phyloP scores from a whole-genome alignment of 768 basidiomycete genomes.

The Leccinum olivaceopallidum region DNA sequence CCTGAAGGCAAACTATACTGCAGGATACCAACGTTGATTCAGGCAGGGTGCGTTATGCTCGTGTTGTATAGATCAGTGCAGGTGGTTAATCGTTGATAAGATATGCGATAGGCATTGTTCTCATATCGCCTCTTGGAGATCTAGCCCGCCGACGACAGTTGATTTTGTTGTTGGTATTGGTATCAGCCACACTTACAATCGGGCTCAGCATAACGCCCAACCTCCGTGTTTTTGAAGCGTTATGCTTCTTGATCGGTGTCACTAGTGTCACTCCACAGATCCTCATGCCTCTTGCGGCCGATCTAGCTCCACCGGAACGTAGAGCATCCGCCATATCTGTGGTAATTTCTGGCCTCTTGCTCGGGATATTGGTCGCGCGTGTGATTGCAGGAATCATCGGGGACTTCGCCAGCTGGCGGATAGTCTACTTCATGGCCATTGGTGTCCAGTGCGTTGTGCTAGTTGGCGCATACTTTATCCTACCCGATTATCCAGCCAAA shows the following conservation, averaged over 20 bases:
- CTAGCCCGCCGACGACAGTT: slow-evolving; percentile 75
- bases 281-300: slow-evolving; percentile 73
- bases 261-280: slow-evolving; percentile 77
- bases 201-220: slow-evolving; percentile 65
- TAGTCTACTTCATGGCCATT: slow-evolving; percentile 78
- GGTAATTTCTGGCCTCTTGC: slow-evolving; percentile 63
- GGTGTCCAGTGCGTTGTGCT: slow-evolving; percentile 65
- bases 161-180: slow-evolving; percentile 54
- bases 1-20: slow-evolving; percentile 6
- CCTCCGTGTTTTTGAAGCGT: slow-evolving; percentile 59
- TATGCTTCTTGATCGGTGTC: slow-evolving; percentile 73
- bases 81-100: slow-evolving; percentile 33
- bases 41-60: slow-evolving; percentile 53
- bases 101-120: slow-evolving; percentile 69
- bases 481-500: slow-evolving; percentile 88
- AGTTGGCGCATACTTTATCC: slow-evolving; percentile 55
- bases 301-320: slow-evolving; percentile 73
- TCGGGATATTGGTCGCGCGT: slow-evolving; percentile 74
- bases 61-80: neutral
- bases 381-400: slow-evolving; percentile 77
- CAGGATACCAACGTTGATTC: slow-evolving; percentile 65
- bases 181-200: slow-evolving; percentile 62
- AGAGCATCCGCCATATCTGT: slow-evolving; percentile 78
- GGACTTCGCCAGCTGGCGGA: slow-evolving; percentile 68
- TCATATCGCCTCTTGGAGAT: slow-evolving; percentile 84